Percentiles rank a stretch among this genome's conserved stretches.
These are phyloP conservation scores for Fagus crenata DNA, from an alignment of 306 rosid species.

Conservation along the genomic window DNA sequence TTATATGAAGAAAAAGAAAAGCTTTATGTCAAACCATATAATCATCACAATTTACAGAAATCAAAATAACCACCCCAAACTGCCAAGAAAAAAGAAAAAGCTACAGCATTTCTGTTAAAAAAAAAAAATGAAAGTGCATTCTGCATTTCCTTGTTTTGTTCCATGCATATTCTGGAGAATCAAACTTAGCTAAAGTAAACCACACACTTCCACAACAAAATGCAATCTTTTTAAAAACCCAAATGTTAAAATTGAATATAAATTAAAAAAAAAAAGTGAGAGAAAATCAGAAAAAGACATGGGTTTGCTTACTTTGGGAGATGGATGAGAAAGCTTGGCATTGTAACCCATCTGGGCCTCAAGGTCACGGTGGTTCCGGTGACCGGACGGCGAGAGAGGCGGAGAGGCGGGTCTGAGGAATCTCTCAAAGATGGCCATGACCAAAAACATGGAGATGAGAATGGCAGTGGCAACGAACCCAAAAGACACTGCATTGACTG, in stretches of 20 bases:
- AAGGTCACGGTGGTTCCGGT: conserved; percentile 43
- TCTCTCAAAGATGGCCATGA: conserved; percentile 90
- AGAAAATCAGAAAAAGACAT: background rate
- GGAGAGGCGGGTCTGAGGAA: conserved; percentile 73
- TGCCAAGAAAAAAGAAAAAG: conserved; percentile 5
- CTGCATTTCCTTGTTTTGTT: conserved; percentile 25
- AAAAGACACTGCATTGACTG: conserved; percentile 88
- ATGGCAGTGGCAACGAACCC: conserved; percentile 97
- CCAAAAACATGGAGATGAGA: conserved; percentile 89
- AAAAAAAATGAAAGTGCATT: background rate
- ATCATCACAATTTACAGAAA: conserved; percentile 31
- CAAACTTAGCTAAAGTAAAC: background rate
- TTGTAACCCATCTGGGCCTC: conserved; percentile 61
- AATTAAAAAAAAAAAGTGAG: background rate
- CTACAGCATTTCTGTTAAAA: background rate
- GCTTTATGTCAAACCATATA: conserved; percentile 38
- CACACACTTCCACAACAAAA: background rate
- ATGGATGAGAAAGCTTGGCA: conserved; percentile 54
- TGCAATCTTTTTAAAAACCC: background rate
- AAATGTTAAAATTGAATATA: background rate
- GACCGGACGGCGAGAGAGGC: conserved; percentile 46
- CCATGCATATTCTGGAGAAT: conserved; percentile 7
- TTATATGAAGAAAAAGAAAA: background rate
- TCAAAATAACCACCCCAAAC: conserved; percentile 37
- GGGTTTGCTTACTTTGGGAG: conserved; percentile 70